Conservation (phyloP, 306 rosid genomes). For the Cucurbita argyrosperma region DNA sequence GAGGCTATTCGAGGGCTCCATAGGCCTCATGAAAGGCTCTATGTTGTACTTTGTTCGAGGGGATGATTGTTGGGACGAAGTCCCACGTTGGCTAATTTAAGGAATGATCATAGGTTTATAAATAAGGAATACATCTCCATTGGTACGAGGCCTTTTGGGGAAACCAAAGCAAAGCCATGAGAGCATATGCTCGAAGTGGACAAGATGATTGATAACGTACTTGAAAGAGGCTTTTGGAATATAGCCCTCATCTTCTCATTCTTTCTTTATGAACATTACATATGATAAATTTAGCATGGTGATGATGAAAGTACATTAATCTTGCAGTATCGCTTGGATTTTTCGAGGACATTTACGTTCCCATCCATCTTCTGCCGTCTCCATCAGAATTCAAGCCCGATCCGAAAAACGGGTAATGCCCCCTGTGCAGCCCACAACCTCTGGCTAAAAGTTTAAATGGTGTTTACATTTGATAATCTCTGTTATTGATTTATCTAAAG, state of each 20-base stretch:
- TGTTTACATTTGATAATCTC: background rate
- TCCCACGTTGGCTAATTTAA: too few relatives aligned
- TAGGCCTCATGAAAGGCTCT: too few relatives aligned
- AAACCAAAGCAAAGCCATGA: too few relatives aligned
- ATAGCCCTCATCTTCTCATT: background rate
- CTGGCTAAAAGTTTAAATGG: background rate
- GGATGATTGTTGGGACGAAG: too few relatives aligned
- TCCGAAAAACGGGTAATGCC: slow-evolving; percentile 29
- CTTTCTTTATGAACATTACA: background rate
- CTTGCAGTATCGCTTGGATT: slow-evolving; percentile 70
- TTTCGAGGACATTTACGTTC: slow-evolving; percentile 68
- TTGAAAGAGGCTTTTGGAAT: background rate
- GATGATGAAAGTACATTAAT: background rate
- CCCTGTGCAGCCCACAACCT: background rate
- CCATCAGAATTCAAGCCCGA: slow-evolving; percentile 33
- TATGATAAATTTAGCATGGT: background rate
- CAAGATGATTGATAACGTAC: background rate
- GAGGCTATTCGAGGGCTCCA: too few relatives aligned
- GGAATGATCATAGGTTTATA: too few relatives aligned
- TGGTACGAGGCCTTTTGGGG: too few relatives aligned
- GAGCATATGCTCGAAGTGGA: too few relatives aligned
- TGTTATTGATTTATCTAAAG: background rate
- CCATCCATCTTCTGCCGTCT: slow-evolving; percentile 35
- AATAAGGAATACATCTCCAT: too few relatives aligned
- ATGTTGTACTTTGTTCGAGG: too few relatives aligned